phyloP scores from a whole-genome alignment of 1,284 basidiomycete species.

The Puccinia polysora region DNA sequence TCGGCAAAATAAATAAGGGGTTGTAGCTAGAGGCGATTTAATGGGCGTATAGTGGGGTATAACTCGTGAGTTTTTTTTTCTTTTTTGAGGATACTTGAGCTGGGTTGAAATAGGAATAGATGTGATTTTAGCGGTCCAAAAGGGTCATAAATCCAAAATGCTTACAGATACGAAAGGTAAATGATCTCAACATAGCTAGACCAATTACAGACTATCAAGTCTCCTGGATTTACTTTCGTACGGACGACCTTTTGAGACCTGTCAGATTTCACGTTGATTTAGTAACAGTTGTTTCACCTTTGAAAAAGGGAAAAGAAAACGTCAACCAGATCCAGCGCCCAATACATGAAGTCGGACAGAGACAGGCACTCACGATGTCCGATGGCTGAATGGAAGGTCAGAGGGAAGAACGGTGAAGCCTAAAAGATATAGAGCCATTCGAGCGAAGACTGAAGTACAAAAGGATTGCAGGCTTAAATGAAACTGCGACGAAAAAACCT shows the following conservation, averaged over 20 bases:
- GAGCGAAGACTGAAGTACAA: slow-evolving; percentile 6
- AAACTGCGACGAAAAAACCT: slow-evolving; percentile 21
- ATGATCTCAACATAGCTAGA: slow-evolving; percentile 39
- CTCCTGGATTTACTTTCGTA: slow-evolving; percentile 14
- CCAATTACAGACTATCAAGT: slow-evolving; percentile 38
- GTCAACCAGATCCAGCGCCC: background rate
- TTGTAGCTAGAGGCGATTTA: slow-evolving; percentile 21
- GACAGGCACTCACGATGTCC: background rate
- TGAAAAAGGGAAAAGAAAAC: background rate
- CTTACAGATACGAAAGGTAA: slow-evolving; percentile 41
- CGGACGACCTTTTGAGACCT: slow-evolving; percentile 16
- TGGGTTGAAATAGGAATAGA: background rate
- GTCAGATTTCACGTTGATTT: too few relatives aligned
- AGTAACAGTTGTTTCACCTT: background rate
- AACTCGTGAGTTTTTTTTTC: background rate
- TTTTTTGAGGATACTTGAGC: background rate
- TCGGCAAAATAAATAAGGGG: slow-evolving; percentile 35
- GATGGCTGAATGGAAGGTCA: slow-evolving; percentile 25
- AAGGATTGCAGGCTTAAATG: slow-evolving; percentile 8
- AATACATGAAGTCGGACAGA: too few relatives aligned
- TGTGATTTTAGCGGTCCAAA: background rate
- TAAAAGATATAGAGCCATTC: slow-evolving; percentile 30
- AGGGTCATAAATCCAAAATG: background rate
- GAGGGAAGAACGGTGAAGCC: slow-evolving; percentile 26
- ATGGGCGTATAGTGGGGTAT: background rate